Base-by-base conservation (phyloP, 495 filamentous ascomycete species). In the Tetracladium setigerum region DNA sequence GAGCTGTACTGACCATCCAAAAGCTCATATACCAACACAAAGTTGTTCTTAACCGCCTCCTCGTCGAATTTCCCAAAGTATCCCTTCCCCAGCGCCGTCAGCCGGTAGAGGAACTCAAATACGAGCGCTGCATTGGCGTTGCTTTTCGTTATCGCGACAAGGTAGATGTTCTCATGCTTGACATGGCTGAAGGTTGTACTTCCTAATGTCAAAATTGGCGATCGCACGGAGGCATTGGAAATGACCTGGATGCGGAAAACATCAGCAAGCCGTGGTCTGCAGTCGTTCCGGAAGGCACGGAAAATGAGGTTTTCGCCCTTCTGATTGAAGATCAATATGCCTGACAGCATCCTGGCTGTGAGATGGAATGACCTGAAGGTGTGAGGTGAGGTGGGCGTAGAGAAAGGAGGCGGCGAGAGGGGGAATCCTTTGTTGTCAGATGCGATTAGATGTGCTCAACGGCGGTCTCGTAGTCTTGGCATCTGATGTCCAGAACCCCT, bases 231-330 rank as follows among this genome's bases (percentile, higher is more conserved):
- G 48, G 92, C 86, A 64, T 99, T 99, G 51, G 89, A 95, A 65
- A 97, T 96, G 68, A 99, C 92, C 62, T 99, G 92, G 67, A 99
- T 97, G 69, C 92, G 92, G 68, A 99, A 99, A 67, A 97, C 89
- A 64, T 99, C 92, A 65, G 92, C 91, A 37, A 99, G 84, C 15
- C 92, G 87, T 16, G 92, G 92, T 34, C 92, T 86, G 66, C 90
- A 96, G 68, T 99, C 92, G 63, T 91, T 92, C 58, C 92, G 89
- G 68, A 96, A 99, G 57, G 94, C 87, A 54, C 92, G 89, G 69
- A 97, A 95, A 65, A 99, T 99, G 53, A 99, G 86, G 65, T 96
- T 96, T 74, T 99, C 92, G 70, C 92, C 92, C 67, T 99, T 99
- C 64, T 97, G 94, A 59, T 99, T 99, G 73, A 99, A 99, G 55